A percentile compares a stretch with the other conserved stretches of the same genome.
These are phyloP conservation scores for Apiospora hydei DNA, from an alignment of 2,329 filamentous ascomycete species.

Conservation along the genomic window DNA sequence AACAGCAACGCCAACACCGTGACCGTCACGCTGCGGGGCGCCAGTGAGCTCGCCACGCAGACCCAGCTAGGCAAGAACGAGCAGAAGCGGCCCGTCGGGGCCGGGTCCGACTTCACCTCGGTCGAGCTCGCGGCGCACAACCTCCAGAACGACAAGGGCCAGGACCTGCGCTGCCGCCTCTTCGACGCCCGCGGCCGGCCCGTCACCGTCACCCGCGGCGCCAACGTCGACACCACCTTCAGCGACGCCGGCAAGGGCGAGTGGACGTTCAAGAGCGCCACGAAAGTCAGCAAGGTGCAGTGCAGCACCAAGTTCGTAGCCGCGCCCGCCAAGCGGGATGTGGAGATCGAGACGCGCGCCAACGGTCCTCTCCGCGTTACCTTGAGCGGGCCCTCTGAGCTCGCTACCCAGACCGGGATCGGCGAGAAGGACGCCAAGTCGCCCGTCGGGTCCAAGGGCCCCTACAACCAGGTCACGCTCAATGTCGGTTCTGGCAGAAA, in stretches of 20 bases:
- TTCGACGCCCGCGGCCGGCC: not conserved
- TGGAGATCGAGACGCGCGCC: not conserved
- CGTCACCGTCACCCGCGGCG: slow-evolving; percentile 12
- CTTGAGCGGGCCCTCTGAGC: slow-evolving; percentile 9
- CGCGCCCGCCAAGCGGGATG: not conserved
- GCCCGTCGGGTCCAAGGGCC: not conserved
- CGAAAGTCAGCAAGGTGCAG: not conserved
- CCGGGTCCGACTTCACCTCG: not conserved
- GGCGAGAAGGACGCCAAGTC: slow-evolving; percentile 14
- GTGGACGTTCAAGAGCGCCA: slow-evolving; percentile 12
- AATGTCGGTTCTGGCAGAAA: not conserved
- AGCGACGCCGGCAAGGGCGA: slow-evolving; percentile 20
- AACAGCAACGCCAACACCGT: not conserved
- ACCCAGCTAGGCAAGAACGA: slow-evolving; percentile 22
- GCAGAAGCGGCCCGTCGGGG: not conserved
- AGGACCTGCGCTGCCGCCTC: slow-evolving; percentile 23
- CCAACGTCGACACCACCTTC: slow-evolving; percentile 22
- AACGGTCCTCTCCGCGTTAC: not conserved
- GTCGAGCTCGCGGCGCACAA: not conserved
- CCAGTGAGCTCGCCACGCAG: not conserved
- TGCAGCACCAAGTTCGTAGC: slow-evolving; percentile 21
- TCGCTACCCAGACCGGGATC: not conserved
- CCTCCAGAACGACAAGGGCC: slow-evolving; percentile 20
- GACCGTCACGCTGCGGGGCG: not conserved
- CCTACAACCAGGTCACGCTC: slow-evolving; percentile 14